These are phyloP conservation scores for Wakefieldia striispora DNA, from an alignment of 768 basidiomycete genomes.

Conservation along the genomic window DNA sequence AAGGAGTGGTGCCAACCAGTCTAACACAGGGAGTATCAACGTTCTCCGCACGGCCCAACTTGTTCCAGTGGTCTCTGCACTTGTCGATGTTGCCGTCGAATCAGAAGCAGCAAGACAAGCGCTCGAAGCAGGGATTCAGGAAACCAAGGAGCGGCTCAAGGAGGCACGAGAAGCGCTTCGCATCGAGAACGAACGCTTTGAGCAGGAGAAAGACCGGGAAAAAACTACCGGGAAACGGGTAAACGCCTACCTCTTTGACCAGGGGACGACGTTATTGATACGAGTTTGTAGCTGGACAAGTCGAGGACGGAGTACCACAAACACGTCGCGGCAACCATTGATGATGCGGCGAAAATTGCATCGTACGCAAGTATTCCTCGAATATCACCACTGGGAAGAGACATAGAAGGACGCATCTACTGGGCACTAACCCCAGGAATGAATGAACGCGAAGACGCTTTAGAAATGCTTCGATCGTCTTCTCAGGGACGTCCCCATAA, in stretches of 20 bases:
- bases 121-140: slow-evolving; percentile 56
- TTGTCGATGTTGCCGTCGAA: slow-evolving; percentile 52
- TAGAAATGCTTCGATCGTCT: slow-evolving; percentile 20
- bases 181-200: slow-evolving; percentile 30
- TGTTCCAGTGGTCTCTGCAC: slow-evolving; percentile 58
- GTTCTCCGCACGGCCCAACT: slow-evolving; percentile 56
- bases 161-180: slow-evolving; percentile 49
- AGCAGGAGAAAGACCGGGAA: slow-evolving; percentile 48
- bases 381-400: slow-evolving; percentile 62
- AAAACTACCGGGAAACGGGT: slow-evolving; percentile 40
- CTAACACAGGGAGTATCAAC: slow-evolving; percentile 26
- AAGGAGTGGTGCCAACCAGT: slow-evolving; percentile 40
- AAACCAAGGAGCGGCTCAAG: slow-evolving; percentile 51
- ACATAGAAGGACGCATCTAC: slow-evolving; percentile 64
- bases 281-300: slow-evolving; percentile 38
- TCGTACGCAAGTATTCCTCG: slow-evolving; percentile 48
- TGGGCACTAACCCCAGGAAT: slow-evolving; percentile 63
- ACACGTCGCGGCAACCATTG: slow-evolving; percentile 45
- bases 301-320: slow-evolving; percentile 48
- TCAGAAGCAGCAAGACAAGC: slow-evolving; percentile 53
- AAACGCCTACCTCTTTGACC: neutral
- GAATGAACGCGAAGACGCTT: slow-evolving; percentile 53
- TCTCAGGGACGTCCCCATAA: slow-evolving; percentile 31
- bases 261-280: slow-evolving; percentile 1
- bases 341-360: slow-evolving; percentile 54